phyloP scores from a whole-genome alignment of 805 yeast genomes.

The Metschnikowia amazonensis region DNA sequence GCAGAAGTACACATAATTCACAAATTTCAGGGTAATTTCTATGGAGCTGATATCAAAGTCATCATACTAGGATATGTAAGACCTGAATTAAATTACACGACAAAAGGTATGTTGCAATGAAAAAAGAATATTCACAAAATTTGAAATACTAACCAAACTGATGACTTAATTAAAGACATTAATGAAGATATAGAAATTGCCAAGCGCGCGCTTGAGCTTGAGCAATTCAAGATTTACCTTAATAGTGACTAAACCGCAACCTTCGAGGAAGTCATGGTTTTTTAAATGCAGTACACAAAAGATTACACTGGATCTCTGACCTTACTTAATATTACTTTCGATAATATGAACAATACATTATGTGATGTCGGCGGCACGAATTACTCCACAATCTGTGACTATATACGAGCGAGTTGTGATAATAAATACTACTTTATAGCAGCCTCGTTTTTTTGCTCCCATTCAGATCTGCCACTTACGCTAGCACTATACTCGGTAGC shows the following conservation, averaged over 20 bases:
- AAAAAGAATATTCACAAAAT: neutral
- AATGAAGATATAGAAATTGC: slow-evolving; percentile 75
- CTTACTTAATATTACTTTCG: neutral
- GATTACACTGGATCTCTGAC: neutral
- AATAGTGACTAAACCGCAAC: neutral
- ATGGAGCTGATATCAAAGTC: slow-evolving; percentile 74
- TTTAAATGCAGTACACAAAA: neutral
- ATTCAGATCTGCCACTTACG: slow-evolving; percentile 14
- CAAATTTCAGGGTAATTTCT: slow-evolving; percentile 62
- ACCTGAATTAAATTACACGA: slow-evolving; percentile 83
- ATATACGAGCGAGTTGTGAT: slow-evolving; percentile 22
- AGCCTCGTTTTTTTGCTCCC: slow-evolving; percentile 27
- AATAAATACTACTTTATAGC: slow-evolving; percentile 26
- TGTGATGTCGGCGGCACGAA: neutral
- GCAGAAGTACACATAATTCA: slow-evolving; percentile 87
- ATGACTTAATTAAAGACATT: slow-evolving; percentile 83
- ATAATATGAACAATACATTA: slow-evolving; percentile 7
- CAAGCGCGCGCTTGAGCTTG: slow-evolving; percentile 34
- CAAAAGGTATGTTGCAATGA: slow-evolving; percentile 38
- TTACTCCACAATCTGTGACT: slow-evolving; percentile 15
- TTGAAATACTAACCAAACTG: slow-evolving; percentile 35
- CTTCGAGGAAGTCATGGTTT: neutral
- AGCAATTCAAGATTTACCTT: slow-evolving; percentile 1
- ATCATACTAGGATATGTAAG: slow-evolving; percentile 83
- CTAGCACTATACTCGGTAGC: slow-evolving; percentile 1